A percentile compares a stretch with the other conserved stretches of the same genome.
These are phyloP conservation scores for Chrysanthemum lavandulifolium DNA, from an alignment of 129 eudicot genomes.

Conservation along the genomic window DNA sequence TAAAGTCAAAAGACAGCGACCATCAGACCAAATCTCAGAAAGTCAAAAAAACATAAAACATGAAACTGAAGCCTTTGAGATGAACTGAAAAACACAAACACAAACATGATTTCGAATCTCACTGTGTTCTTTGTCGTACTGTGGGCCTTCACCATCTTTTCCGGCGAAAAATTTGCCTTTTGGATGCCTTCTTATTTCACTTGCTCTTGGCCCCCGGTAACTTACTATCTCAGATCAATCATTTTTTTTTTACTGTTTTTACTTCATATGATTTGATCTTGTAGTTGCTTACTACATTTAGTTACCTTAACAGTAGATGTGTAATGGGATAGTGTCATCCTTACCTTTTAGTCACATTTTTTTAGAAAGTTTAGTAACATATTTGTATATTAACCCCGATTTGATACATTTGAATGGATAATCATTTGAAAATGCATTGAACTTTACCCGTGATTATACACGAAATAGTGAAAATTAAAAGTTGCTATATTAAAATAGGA, in stretches of 20 bases:
- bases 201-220: constrained; percentile 78
- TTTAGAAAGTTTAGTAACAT: no score
- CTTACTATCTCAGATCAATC: neutral
- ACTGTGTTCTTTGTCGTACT: constrained; percentile 55
- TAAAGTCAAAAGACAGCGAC: neutral
- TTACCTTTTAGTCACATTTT: no score
- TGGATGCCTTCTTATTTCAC: constrained; percentile 59
- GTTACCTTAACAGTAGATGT: constrained; percentile 1
- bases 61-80: neutral
- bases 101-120: constrained; percentile 48
- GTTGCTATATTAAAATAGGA: no score
- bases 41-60: neutral
- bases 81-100: neutral
- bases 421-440: no score
- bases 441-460: no score
- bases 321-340: no score
- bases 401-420: no score
- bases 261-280: no score
- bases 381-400: no score
- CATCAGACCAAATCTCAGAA: constrained; percentile 11
- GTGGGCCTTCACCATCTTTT: constrained; percentile 73
- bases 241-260: neutral
- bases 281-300: neutral
- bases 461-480: no score
- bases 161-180: constrained; percentile 84